Conservation (phyloP, 1,284 basidiomycete genomes). For the Ustilago nuda region DNA sequence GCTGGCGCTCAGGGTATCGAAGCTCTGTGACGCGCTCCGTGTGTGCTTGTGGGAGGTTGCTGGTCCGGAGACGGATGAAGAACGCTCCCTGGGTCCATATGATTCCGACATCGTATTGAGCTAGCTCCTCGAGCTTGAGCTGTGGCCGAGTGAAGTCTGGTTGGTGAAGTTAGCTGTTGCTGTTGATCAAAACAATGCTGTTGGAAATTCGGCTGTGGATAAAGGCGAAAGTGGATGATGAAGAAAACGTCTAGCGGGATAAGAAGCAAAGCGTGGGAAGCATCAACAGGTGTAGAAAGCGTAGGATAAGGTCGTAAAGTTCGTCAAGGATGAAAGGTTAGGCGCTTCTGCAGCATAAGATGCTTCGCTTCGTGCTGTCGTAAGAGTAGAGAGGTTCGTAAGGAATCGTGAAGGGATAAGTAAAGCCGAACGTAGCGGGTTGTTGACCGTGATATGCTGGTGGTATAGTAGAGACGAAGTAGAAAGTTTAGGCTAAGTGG, state of each 20-base stretch:
- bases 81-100: constrained; percentile 20
- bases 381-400: not conserved
- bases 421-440: not conserved
- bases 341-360: constrained; percentile 6
- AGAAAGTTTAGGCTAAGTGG: not conserved
- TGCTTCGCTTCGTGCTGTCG: not conserved
- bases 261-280: not conserved
- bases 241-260: not conserved
- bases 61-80: constrained; percentile 17
- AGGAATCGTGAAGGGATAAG: not conserved
- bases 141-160: not conserved
- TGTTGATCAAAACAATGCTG: not conserved
- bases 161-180: not conserved
- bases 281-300: constrained; percentile 3
- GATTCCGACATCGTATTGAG: constrained; percentile 16
- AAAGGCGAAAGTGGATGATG: not conserved
- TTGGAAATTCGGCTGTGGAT: not conserved
- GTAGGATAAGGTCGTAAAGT: constrained; percentile 27
- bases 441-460: not conserved
- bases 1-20: not conserved
- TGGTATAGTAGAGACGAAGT: not conserved
- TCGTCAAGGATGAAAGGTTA: constrained; percentile 15
- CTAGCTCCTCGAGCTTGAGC: not conserved
- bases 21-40: not conserved
- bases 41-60: not conserved